Base-by-base conservation (phyloP, 495 filamentous ascomycete species). In the Daldinia childiae region DNA sequence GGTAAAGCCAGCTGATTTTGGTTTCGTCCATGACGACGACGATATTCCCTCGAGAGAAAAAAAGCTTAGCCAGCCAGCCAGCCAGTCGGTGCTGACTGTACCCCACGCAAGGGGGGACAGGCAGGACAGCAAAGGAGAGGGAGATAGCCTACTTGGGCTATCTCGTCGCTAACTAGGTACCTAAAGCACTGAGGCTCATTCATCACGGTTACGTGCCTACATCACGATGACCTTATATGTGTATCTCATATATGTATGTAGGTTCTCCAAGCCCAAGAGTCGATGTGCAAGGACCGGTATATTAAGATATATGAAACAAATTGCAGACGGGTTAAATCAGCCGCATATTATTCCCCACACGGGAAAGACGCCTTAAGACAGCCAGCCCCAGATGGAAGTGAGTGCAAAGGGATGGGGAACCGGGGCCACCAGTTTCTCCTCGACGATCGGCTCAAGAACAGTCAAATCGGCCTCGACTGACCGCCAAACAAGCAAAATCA, bases 301-400 rank as follows among this genome's bases (percentile, higher is more conserved):
- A 68, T 68, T 56, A 64, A 41, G 24, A 67, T 72, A 67, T 59
- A 67, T 60, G 58, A 67, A 67, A 72, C 43, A n/a, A 27, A 48
- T 24, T 48, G 7, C 43, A 3, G 34, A 58, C 27, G 19, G 63
- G 54, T 43, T 64, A 64, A 68, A 54, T 68, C 69, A 72, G 69
- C 64, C 69, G 64, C 64, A 32, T 64, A 21, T 27, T 19, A 27
- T 29, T 58, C 52, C 52, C 54, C 69, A 29, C 43, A 48, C 55
- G 55, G 29, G 50, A 60, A 50, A 55, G 24, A 19, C 19, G 41
- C 36, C 11, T 52, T 7, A 36, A 38, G 30, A 43, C 19, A 24
- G 17, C 39, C 29, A 45, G 52, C 26, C 17, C 21, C 29, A 38
- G 15, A 9, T 34, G 9, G 58, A 7, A 17, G 41, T n/a, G n/a